Percentiles rank a stretch among this genome's conserved stretches.
phyloP scores from a whole-genome alignment of 2,329 filamentous ascomycete genomes.

The Blumeriella jaapii region DNA sequence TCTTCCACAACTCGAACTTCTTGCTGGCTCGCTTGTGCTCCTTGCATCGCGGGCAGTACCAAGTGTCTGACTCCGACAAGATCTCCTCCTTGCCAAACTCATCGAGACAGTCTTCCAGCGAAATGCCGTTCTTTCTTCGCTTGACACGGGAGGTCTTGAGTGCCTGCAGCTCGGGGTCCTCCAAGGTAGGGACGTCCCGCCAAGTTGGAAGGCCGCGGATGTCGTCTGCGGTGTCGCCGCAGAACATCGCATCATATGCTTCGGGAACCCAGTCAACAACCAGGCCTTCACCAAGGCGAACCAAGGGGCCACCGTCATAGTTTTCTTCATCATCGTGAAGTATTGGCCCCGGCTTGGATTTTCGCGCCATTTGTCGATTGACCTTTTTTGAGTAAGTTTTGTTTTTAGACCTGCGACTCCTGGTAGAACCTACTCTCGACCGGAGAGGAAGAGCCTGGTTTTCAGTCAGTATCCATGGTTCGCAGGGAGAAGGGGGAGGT shows the following conservation, averaged over 20 bases:
- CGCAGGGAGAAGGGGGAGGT: too few species aligned
- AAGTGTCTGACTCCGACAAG: constrained; percentile 88
- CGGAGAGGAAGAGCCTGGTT: constrained; percentile 26
- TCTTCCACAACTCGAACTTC: constrained; percentile 95
- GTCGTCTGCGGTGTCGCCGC: constrained; percentile 30
- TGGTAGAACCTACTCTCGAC: constrained; percentile 25
- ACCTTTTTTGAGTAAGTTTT: constrained; percentile 31
- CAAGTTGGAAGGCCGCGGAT: constrained; percentile 27
- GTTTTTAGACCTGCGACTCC: constrained; percentile 20
- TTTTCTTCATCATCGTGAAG: constrained; percentile 16
- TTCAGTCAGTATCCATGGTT: too few species aligned
- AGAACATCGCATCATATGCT: constrained; percentile 61
- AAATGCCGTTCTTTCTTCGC: constrained; percentile 65
- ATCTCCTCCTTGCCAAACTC: constrained; percentile 94
- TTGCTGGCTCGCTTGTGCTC: constrained; percentile 87
- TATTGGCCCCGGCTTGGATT: constrained; percentile 4
- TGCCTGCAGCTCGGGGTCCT: constrained; percentile 53
- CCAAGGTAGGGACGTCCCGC: constrained; percentile 35
- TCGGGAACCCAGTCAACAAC: constrained; percentile 74
- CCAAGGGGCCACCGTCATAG: constrained; percentile 47
- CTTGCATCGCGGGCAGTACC: constrained; percentile 96
- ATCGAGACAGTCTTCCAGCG: constrained; percentile 79
- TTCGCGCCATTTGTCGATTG: constrained; percentile 20
- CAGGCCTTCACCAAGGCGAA: constrained; percentile 74
- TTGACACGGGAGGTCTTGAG: constrained; percentile 50